A percentile compares a stretch with the other conserved stretches of the same genome.
These are phyloP conservation scores for Zizania palustris DNA, from an alignment of 202 grass and related monocot species.

Conservation along the genomic window DNA sequence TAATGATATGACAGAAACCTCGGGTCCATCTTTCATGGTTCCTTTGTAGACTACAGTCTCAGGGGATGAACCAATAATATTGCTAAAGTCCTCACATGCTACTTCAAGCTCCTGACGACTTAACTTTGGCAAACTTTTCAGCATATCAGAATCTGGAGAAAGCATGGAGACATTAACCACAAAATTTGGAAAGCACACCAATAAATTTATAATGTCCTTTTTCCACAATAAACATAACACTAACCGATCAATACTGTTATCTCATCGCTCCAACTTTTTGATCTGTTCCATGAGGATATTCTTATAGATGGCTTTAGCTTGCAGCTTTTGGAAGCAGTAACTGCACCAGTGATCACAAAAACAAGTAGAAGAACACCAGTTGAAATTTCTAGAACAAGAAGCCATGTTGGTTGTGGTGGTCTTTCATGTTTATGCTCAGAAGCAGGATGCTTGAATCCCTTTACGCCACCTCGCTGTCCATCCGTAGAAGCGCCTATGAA, in stretches of 20 bases:
- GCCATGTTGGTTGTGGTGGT: conserved; percentile 78
- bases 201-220: neutral
- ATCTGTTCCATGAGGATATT: conserved; percentile 72
- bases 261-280: conserved; percentile 72
- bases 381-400: conserved; percentile 85
- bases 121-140: conserved; percentile 77
- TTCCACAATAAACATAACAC: conserved; percentile 25
- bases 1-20: conserved; percentile 87
- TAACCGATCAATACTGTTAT: conserved; percentile 74
- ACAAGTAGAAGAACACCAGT: conserved; percentile 81
- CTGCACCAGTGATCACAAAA: conserved; percentile 59
- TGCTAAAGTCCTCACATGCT: conserved; percentile 99
- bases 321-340: conserved; percentile 80
- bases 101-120: conserved; percentile 86
- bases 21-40: conserved; percentile 81
- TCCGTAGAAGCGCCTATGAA: conserved; percentile 59
- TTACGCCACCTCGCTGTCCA: conserved; percentile 43
- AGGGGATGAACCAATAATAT: conserved; percentile 86
- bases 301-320: conserved; percentile 65
- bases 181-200: neutral
- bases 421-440: conserved; percentile 52
- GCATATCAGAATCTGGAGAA: conserved; percentile 71
- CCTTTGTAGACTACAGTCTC: conserved; percentile 91
- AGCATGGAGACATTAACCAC: conserved; percentile 17
- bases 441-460: conserved; percentile 47